phyloP scores from a whole-genome alignment of 768 basidiomycete genomes.

The Termitomyces sp. region DNA sequence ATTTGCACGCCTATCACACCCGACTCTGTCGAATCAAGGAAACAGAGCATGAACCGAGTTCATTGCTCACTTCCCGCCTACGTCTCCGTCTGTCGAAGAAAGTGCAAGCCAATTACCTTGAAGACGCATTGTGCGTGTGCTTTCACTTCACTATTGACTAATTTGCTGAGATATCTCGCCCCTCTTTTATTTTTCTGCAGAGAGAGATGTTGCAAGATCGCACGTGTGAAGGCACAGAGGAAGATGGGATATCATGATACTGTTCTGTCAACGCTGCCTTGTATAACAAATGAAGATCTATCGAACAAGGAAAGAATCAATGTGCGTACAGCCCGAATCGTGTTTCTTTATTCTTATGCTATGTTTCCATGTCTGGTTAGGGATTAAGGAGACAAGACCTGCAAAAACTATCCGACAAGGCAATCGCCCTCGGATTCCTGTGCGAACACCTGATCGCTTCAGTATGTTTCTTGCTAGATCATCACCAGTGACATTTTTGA shows the following conservation, averaged over 20 bases:
- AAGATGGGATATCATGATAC: conserved; percentile 5
- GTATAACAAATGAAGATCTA: conserved; percentile 3
- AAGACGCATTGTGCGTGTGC: neutral
- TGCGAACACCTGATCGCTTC: conserved; percentile 24
- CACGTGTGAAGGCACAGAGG: conserved; percentile 2
- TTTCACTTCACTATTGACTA: neutral
- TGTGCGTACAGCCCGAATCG: neutral
- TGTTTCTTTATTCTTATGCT: neutral
- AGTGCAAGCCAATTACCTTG: neutral
- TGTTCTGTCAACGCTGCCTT: neutral
- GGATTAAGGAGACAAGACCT: conserved; percentile 11
- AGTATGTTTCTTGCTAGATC: conserved; percentile 10
- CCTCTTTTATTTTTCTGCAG: neutral
- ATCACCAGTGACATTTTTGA: neutral
- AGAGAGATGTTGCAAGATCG: conserved; percentile 4
- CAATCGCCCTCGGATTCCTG: conserved; percentile 20
- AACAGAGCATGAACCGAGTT: conserved; percentile 5
- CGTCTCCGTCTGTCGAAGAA: neutral
- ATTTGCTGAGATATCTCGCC: neutral
- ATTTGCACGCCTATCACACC: conserved; percentile 18
- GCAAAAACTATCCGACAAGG: conserved; percentile 19
- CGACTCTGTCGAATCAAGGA: conserved; percentile 13
- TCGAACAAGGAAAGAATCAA: neutral
- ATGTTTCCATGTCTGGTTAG: conserved; percentile 1
- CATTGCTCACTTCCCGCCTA: neutral